Conservation (phyloP, 352 stramenopile genomes). For the Globisporangium spiculum region DNA sequence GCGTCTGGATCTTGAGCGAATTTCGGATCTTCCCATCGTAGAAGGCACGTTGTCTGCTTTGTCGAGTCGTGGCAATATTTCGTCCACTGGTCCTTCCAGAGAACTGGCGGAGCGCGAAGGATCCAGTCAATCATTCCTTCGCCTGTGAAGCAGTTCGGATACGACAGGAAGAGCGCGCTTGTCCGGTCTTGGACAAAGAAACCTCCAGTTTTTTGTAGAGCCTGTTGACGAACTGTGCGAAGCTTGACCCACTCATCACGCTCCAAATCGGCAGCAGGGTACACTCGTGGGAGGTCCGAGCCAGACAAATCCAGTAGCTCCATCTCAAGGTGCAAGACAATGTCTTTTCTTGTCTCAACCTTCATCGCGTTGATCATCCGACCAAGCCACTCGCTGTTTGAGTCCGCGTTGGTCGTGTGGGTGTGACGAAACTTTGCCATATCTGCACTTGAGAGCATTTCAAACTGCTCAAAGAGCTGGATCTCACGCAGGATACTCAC, state of each 20-base stretch:
- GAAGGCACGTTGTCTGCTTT: constrained; percentile 18
- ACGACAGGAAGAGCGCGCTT: constrained; percentile 28
- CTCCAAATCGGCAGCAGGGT: constrained; percentile 15
- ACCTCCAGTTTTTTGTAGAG: constrained; percentile 35
- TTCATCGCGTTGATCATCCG: constrained; percentile 54
- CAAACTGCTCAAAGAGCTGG: constrained; percentile 56
- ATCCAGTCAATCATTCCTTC: constrained; percentile 70
- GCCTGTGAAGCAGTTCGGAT: constrained; percentile 54
- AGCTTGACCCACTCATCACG: constrained; percentile 55
- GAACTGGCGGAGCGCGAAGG: constrained; percentile 29
- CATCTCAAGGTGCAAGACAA: constrained; percentile 60
- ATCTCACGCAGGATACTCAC: constrained; percentile 56
- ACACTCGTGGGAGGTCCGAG: constrained; percentile 20
- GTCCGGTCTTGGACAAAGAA: constrained; percentile 61
- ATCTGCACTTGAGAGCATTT: constrained; percentile 40
- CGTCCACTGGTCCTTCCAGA: constrained; percentile 56
- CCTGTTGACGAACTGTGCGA: constrained; percentile 37
- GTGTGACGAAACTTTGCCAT: constrained; percentile 49
- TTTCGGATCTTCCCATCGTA: constrained; percentile 35
- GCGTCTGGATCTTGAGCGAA: constrained; percentile 44
- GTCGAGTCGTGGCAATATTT: constrained; percentile 43
- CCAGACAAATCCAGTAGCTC: constrained; percentile 54
- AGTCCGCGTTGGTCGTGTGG: constrained; percentile 46
- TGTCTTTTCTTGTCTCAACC: constrained; percentile 48
- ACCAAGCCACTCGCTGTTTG: constrained; percentile 49